These are phyloP conservation scores for Aspergillus floridensis DNA, from an alignment of 2,329 filamentous ascomycete species.

Conservation along the genomic window DNA sequence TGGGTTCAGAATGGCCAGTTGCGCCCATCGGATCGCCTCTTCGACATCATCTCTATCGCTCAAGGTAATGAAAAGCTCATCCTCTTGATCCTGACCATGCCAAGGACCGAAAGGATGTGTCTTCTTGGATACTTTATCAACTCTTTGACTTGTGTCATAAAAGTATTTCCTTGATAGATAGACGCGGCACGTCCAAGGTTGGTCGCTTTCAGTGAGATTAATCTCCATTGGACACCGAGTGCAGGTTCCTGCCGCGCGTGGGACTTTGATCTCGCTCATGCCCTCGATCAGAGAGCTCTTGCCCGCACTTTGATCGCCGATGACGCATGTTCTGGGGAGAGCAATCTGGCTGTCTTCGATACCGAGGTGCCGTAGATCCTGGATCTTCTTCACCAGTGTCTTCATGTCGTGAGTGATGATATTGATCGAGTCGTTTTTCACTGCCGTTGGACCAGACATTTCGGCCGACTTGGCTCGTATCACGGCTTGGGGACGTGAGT, in stretches of 20 bases:
- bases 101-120: conserved; percentile 64
- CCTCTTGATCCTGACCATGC: conserved; percentile 49
- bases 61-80: conserved; percentile 62
- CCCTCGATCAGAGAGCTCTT: conserved; percentile 69
- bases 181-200: conserved; percentile 65
- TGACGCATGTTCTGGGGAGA: conserved; percentile 75
- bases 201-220: conserved; percentile 57
- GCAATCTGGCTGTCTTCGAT: conserved; percentile 66
- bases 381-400: conserved; percentile 39
- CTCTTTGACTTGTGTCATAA: conserved; percentile 42
- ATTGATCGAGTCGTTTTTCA: conserved; percentile 23
- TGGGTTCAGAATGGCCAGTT: conserved; percentile 74
- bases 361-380: conserved; percentile 67
- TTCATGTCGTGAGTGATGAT: conserved; percentile 36
- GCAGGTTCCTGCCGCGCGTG: conserved; percentile 68
- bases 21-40: conserved; percentile 68
- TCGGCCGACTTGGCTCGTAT: not conserved
- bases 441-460: not conserved
- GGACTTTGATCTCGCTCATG: conserved; percentile 66
- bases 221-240: conserved; percentile 81
- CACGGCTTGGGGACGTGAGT: conserved; percentile 5
- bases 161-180: conserved; percentile 64
- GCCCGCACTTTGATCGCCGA: conserved; percentile 81
- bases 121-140: conserved; percentile 49
- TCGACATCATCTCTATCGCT: conserved; percentile 63